Percentiles rank a stretch among this genome's conserved stretches.
phyloP scores from a whole-genome alignment of 257 asterid species.

The Solanum chmielewskii region DNA sequence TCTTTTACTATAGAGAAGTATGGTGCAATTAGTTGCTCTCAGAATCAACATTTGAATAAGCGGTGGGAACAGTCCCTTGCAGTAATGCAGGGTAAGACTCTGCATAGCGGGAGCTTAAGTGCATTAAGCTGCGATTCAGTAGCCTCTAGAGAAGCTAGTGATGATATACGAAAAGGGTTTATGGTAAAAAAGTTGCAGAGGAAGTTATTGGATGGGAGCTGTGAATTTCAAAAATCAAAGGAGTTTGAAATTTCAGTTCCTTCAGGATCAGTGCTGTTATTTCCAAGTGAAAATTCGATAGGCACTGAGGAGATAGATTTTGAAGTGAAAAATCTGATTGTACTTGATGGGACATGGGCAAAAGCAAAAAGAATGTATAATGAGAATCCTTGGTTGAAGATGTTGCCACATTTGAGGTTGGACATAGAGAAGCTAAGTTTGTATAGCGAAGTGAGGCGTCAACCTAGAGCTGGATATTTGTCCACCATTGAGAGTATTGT shows the following conservation, averaged over 20 bases:
- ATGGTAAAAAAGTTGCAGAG: slow-evolving; percentile 35
- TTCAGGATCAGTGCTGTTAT: slow-evolving; percentile 60
- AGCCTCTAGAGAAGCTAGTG: slow-evolving; percentile 11
- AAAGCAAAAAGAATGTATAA: slow-evolving; percentile 86
- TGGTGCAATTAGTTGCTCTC: slow-evolving; percentile 27
- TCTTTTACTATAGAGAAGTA: slow-evolving; percentile 35
- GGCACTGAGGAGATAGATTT: slow-evolving; percentile 24
- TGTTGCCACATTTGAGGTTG: slow-evolving; percentile 70
- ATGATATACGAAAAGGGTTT: slow-evolving; percentile 35
- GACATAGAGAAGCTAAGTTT: slow-evolving; percentile 47
- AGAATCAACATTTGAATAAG: slow-evolving; percentile 7
- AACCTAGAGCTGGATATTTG: slow-evolving; percentile 71
- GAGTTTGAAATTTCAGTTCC: slow-evolving; percentile 52
- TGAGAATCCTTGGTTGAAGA: slow-evolving; percentile 85
- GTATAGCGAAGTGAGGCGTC: slow-evolving; percentile 81
- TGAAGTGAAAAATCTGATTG: slow-evolving; percentile 66
- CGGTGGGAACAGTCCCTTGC: background rate
- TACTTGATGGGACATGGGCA: slow-evolving; percentile 89
- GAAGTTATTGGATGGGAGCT: slow-evolving; percentile 16
- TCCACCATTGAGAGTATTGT: slow-evolving; percentile 95
- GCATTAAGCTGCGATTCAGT: background rate
- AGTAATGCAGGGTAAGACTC: background rate
- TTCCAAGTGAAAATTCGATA: slow-evolving; percentile 59
- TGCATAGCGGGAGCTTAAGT: background rate
- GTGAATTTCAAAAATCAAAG: slow-evolving; percentile 23